Conservation (phyloP, 2,329 filamentous ascomycete genomes). For the Aureobasidium leucospermi region DNA sequence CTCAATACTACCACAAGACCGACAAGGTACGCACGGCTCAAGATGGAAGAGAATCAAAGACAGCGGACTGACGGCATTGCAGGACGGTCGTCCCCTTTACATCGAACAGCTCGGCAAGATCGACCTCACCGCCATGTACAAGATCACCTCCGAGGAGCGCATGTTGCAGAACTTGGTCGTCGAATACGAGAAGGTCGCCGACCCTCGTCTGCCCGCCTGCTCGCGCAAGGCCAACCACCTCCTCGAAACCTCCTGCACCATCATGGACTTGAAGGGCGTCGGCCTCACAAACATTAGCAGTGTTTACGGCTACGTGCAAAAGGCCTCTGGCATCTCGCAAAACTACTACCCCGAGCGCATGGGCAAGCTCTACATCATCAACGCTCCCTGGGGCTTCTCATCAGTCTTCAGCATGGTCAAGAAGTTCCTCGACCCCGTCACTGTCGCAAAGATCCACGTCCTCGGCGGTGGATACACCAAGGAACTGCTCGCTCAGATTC, state of each 20-base stretch:
- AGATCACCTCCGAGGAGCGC: slow-evolving; percentile 84
- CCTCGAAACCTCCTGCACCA: slow-evolving; percentile 94
- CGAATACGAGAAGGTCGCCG: slow-evolving; percentile 94
- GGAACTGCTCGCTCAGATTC: slow-evolving; percentile 77
- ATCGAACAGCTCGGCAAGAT: slow-evolving; percentile 95
- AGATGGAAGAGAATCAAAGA: background rate
- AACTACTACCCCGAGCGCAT: slow-evolving; percentile 99
- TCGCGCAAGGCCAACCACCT: slow-evolving; percentile 84
- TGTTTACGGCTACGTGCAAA: slow-evolving; percentile 81
- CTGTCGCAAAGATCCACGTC: slow-evolving; percentile 91
- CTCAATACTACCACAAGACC: slow-evolving; percentile 98
- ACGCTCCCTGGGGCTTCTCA: slow-evolving; percentile 92
- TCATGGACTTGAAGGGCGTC: slow-evolving; percentile 97
- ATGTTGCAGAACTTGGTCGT: slow-evolving; percentile 95
- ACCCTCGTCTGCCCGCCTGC: slow-evolving; percentile 89
- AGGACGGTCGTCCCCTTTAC: slow-evolving; percentile 96
- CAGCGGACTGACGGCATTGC: slow-evolving; percentile 59
- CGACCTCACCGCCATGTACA: slow-evolving; percentile 81
- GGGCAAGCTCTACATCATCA: slow-evolving; percentile 95
- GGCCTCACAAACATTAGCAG: slow-evolving; percentile 71
- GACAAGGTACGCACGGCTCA: slow-evolving; percentile 53
- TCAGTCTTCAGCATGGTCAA: slow-evolving; percentile 80
- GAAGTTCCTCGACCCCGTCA: slow-evolving; percentile 93
- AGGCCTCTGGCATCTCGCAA: slow-evolving; percentile 83
- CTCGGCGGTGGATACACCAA: slow-evolving; percentile 74